Evolutionary conservation across 2,329 filamentous ascomycete genomes (phyloP).

Genomic region (Sporothrix schenckii): DNA sequence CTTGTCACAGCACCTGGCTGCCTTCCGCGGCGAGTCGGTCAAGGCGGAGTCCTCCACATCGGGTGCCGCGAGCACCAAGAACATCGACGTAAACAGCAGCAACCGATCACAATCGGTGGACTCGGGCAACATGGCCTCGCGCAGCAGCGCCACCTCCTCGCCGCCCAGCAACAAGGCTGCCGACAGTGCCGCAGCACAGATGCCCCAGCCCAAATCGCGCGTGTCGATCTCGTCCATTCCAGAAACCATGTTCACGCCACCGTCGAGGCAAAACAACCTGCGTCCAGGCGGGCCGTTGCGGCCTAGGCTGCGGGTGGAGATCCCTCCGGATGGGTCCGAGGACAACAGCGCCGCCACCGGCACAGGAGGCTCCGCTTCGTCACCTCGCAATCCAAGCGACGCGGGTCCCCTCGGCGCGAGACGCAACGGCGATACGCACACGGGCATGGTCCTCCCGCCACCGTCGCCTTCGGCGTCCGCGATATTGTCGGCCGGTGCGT

Average conservation of each 20-base stretch:
- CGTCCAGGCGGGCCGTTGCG: slow-evolving; percentile 66
- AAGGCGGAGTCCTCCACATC: slow-evolving; percentile 44
- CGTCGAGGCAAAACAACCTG: slow-evolving; percentile 76
- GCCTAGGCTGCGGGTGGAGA: slow-evolving; percentile 88
- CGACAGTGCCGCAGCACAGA: slow-evolving; percentile 52
- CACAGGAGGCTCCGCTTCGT: slow-evolving; percentile 70
- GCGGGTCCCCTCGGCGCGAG: slow-evolving; percentile 58
- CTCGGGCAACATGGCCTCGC: slow-evolving; percentile 44
- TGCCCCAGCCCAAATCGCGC: slow-evolving; percentile 49
- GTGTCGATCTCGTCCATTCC: slow-evolving; percentile 64
- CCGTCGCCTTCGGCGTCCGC: slow-evolving; percentile 88
- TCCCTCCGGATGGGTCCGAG: slow-evolving; percentile 81
- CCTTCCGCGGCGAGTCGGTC: slow-evolving; percentile 61
- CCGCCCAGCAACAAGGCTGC: slow-evolving; percentile 57
- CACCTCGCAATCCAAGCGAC: slow-evolving; percentile 59
- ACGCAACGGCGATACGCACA: slow-evolving; percentile 43
- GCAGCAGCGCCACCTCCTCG: slow-evolving; percentile 49
- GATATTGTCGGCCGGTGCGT: slow-evolving; percentile 85
- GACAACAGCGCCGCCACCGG: slow-evolving; percentile 72
- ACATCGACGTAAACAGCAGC: slow-evolving; percentile 33
- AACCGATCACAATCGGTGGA: slow-evolving; percentile 67
- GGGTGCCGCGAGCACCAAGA: slow-evolving; percentile 22
- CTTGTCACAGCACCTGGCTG: slow-evolving; percentile 77
- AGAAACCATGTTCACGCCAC: slow-evolving; percentile 67
- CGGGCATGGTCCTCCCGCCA: slow-evolving; percentile 80